Base-by-base conservation (phyloP, 2,329 filamentous ascomycete genomes). In the Sphaerostilbella broomeana region DNA sequence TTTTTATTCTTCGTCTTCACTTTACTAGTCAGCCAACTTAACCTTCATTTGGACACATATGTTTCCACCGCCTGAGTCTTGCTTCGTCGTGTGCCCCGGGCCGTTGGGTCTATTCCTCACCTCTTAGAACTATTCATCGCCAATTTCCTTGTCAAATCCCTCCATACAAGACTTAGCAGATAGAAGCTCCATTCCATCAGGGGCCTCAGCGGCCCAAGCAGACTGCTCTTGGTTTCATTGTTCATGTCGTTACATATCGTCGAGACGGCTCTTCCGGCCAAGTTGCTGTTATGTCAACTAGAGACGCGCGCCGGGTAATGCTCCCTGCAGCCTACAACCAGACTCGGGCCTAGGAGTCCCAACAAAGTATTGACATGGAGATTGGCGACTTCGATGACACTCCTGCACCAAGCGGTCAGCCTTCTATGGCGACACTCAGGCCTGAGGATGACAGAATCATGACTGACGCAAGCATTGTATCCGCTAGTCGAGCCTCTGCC, bases 301-400 rank as follows among this genome's bases (percentile, higher is more conserved):
- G 26, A 21, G 8, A 27, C 11, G 17, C 13, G 28, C 7, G 18
- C 20, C 18, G 33, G 13, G 29, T 18, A 9, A 54, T 56, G 52
- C 51, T 53, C 43, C 45, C 48, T 17, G 37, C 42, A 7, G 45
- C 53, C 21, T 52, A 53, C 42, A 43, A 38, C 18, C 46, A 56
- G 24, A 47, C 34, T 21, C 43, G 41, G 37, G 49, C 47, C 38
- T 45, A 47, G 19, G 43, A 49, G 34, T 46, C 47, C 31, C 28
- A 40, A 12, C 42, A 43, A 19, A 40, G 45, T 27, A 34, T 35
- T 4, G 40, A 49, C 21, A 49, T 51, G 42, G 49, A 50, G 10
- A 22, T 35, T 22, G 51, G 50, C n/a, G 52, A 53, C 33, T 60
- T 64, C 35, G 56, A 62, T 40, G 44, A 49, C 15, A 61, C 59